Evolutionary conservation across 1,284 basidiomycete genomes (phyloP).

Genomic region (Pyrrhoderma noxium): DNA sequence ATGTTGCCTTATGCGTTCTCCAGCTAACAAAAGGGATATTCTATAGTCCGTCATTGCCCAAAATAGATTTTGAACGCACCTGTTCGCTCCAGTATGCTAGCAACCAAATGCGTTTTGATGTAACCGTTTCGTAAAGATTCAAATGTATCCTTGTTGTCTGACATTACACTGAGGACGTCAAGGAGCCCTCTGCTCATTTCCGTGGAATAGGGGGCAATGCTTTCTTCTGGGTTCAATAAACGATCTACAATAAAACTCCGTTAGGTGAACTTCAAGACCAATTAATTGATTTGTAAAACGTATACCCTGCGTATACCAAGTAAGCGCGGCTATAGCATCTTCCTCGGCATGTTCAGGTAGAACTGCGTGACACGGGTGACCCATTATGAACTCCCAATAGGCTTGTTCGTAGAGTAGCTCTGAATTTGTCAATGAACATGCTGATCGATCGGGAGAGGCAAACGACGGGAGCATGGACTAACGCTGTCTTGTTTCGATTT

Average conservation of each 20-base stretch:
- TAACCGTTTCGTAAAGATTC: constrained; percentile 7
- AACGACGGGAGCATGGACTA: background rate
- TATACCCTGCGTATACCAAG: constrained; percentile 41
- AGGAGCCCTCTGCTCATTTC: constrained; percentile 18
- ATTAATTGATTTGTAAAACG: background rate
- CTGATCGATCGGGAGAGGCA: background rate
- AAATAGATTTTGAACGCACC: constrained; percentile 1
- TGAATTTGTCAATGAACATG: background rate
- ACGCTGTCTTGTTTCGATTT: constrained; percentile 6
- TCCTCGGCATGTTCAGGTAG: constrained; percentile 33
- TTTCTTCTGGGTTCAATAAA: constrained; percentile 22
- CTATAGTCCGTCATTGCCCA: background rate
- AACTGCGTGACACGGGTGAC: constrained; percentile 39
- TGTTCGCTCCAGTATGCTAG: constrained; percentile 15
- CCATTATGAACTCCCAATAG: constrained; percentile 46
- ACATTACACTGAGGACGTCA: constrained; percentile 10
- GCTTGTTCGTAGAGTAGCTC: constrained; percentile 10
- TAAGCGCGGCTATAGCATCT: constrained; percentile 42
- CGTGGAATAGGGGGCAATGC: constrained; percentile 17
- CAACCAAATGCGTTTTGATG: constrained; percentile 17
- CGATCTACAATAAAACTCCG: constrained; percentile 29
- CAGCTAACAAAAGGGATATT: constrained; percentile 6
- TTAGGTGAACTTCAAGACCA: background rate
- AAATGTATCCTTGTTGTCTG: background rate
- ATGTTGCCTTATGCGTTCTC: constrained; percentile 17